Percentiles rank a stretch among this genome's conserved stretches.
Conservation (phyloP, 2,329 filamentous ascomycete species). For the Trichophyton benhamiae region DNA sequence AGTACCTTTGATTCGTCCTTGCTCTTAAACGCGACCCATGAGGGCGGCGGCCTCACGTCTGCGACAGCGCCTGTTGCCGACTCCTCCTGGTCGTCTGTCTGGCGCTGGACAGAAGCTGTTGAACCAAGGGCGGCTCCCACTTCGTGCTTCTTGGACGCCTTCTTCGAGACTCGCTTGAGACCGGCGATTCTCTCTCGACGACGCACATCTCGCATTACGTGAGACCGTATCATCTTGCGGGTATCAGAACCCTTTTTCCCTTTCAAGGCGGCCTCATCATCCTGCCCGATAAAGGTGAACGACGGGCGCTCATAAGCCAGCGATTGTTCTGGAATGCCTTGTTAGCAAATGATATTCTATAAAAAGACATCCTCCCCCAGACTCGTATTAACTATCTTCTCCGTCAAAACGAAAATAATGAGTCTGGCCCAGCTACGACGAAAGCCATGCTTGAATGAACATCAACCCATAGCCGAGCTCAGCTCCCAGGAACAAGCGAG, state of each 20-base stretch:
- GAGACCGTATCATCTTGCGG: constrained; percentile 31
- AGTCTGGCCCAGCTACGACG: too few species aligned
- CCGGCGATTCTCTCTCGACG: constrained; percentile 30
- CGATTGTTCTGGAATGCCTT: neutral
- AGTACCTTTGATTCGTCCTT: neutral
- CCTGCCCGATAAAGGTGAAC: constrained; percentile 33
- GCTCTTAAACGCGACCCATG: constrained; percentile 1
- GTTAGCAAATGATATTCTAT: neutral
- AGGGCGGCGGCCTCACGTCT: constrained; percentile 2
- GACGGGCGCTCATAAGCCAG: constrained; percentile 15
- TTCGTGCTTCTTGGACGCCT: constrained; percentile 15
- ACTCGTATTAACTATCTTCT: too few species aligned
- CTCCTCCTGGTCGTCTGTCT: neutral
- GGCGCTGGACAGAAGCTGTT: neutral
- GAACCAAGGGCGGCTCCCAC: neutral
- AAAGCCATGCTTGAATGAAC: neutral
- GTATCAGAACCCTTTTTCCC: constrained; percentile 29
- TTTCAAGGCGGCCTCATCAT: constrained; percentile 29
- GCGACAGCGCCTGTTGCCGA: neutral
- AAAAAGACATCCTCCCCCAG: too few species aligned
- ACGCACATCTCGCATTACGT: constrained; percentile 34
- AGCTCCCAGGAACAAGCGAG: neutral
- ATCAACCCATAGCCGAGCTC: neutral
- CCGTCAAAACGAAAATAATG: too few species aligned
- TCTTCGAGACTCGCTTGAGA: constrained; percentile 24